Evolutionary conservation across 495 filamentous ascomycete genomes (phyloP), one percentile per base, ranked within the genome.

Genomic region (Neurospora sp.): DNA sequence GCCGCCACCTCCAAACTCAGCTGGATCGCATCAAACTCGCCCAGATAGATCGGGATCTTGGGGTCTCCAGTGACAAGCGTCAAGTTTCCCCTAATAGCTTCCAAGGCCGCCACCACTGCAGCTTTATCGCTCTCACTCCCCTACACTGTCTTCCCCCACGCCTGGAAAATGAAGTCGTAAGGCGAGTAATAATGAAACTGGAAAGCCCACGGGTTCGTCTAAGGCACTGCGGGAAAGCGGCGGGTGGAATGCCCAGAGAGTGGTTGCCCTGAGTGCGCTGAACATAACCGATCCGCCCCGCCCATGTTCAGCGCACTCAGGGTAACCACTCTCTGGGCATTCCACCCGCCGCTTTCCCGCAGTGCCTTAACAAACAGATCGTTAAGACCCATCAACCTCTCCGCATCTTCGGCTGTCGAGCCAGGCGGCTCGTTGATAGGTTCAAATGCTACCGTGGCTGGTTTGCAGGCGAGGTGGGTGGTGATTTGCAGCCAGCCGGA

Each of bases 141-240:
- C 88, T 89, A 89, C 69, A 86, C 86, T 0, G 88, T 89, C 70
- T 89, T 88, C 40, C 89, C 88, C 88, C 83, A 85, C 44, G 83
- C 84, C 12, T 79, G 80, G 75, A 88, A 88, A 69, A 85, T 82
- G 68, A 88, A 88, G 74, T 87, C 85, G 42, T 76, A 90, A 37
- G 89, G 89, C 68, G 83, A 86, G 78, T 90, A 91, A 76, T 89
- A 89, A 72, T 90, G 88, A 77, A 89, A 88, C 75, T 91, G 88
- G 68, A 90, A 82, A 5, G 87, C 88, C 79, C 85, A 90, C 4
- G 88, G 88, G 65, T 89, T 89, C 1, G 83, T 79, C 27, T 31
- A 31, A 31, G 27, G 27, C 27, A 31, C 27, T 31, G 27, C 27
- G 27, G 27, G 27, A 31, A 31, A 31, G 27, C 27, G 27, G 27